phyloP scores from a whole-genome alignment of 371 early-diverging fungal genomes.

The Mucor saturninus region DNA sequence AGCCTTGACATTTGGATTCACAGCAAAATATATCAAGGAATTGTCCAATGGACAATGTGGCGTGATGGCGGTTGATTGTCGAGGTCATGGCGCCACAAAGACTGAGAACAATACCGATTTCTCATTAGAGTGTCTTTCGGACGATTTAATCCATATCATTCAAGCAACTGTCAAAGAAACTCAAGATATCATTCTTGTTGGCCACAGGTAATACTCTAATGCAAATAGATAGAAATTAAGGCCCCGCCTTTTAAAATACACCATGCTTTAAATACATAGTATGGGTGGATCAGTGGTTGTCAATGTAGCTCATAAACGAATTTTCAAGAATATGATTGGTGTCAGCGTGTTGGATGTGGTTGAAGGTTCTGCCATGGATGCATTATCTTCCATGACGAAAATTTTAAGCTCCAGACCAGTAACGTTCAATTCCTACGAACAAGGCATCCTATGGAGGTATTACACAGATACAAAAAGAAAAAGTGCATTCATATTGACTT shows the following conservation, averaged over 20 bases:
- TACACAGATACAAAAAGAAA: background rate
- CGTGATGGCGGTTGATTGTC: slow-evolving; percentile 74
- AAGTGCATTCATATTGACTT: background rate
- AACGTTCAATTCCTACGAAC: slow-evolving; percentile 58
- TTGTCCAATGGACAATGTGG: slow-evolving; percentile 49
- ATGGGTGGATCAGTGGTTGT: slow-evolving; percentile 92
- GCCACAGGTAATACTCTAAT: slow-evolving; percentile 68
- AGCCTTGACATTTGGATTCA: slow-evolving; percentile 78
- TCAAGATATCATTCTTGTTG: slow-evolving; percentile 74
- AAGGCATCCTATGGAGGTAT: slow-evolving; percentile 76
- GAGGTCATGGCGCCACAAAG: slow-evolving; percentile 82
- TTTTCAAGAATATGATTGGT: slow-evolving; percentile 68
- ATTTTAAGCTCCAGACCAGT: slow-evolving; percentile 68
- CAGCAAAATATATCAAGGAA: slow-evolving; percentile 55
- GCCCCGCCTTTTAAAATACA: background rate
- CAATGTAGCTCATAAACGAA: slow-evolving; percentile 63
- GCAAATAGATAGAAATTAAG: background rate
- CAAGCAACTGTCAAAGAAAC: slow-evolving; percentile 30
- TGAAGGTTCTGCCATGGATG: slow-evolving; percentile 86
- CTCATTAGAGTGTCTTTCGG: slow-evolving; percentile 58
- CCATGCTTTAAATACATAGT: slow-evolving; percentile 40
- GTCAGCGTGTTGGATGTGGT: slow-evolving; percentile 89
- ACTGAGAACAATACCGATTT: slow-evolving; percentile 59
- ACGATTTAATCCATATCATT: slow-evolving; percentile 64
- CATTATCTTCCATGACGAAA: slow-evolving; percentile 67